Percentiles rank a stretch among this genome's conserved stretches.
phyloP scores from a whole-genome alignment of 805 yeast genomes.

The Tetrapisispora fleetii region DNA sequence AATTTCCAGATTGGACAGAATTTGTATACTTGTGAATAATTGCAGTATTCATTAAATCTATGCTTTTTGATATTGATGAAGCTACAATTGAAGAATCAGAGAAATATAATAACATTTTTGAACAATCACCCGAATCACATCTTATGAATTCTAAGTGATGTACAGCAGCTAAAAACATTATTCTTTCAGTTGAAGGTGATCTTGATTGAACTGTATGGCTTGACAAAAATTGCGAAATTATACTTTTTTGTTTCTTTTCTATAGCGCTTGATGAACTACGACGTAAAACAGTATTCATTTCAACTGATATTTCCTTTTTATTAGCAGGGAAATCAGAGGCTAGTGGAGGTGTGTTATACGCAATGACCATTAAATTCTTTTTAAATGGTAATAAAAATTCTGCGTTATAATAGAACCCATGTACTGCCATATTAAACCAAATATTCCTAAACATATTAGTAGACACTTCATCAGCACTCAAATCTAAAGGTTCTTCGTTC shows the following conservation, averaged over 20 bases:
- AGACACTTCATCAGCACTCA: constrained; percentile 35
- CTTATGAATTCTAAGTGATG: constrained; percentile 70
- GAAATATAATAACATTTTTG: constrained; percentile 65
- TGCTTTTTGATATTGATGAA: constrained; percentile 55
- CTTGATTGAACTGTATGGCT: constrained; percentile 43
- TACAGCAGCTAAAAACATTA: constrained; percentile 82
- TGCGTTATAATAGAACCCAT: constrained; percentile 68
- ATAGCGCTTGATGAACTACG: constrained; percentile 81
- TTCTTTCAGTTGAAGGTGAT: constrained; percentile 57
- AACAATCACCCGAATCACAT: constrained; percentile 70
- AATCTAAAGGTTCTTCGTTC: constrained; percentile 34
- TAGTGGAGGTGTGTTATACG: constrained; percentile 78
- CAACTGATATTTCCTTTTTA: constrained; percentile 84
- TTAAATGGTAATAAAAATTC: constrained; percentile 40
- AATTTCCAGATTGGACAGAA: constrained; percentile 43
- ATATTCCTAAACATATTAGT: constrained; percentile 66
- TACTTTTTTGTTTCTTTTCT: constrained; percentile 62
- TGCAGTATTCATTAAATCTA: constrained; percentile 54
- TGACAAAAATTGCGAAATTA: constrained; percentile 32
- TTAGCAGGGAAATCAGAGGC: constrained; percentile 74
- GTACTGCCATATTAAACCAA: constrained; percentile 91
- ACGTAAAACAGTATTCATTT: constrained; percentile 80
- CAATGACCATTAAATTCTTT: constrained; percentile 53
- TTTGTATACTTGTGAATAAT: constrained; percentile 48
- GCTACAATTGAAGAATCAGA: constrained; percentile 77